Evolutionary conservation across 352 stramenopile genomes (phyloP), one percentile per base, ranked within the genome.

Genomic region (Phytopythium montanum): DNA sequence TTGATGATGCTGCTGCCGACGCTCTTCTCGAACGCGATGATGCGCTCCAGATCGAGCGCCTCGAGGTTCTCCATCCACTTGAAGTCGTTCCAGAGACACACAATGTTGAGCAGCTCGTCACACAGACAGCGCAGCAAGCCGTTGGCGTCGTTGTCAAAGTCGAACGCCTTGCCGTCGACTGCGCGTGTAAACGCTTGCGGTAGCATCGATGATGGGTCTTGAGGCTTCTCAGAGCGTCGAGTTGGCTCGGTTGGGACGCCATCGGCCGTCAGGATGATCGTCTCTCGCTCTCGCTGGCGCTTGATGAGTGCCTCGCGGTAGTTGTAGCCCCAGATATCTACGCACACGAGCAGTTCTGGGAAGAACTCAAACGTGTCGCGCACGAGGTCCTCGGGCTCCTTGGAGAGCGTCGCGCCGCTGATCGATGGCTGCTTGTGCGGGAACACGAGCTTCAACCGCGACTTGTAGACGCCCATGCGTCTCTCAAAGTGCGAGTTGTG

Each of bases 21-120:
- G 16, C 84, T 66, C 0, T 61, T 54, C 63, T 92, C 80, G n/a
- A 92, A 92, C 38, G 68, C 61, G 2, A 85, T 38, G 2, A 92
- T 76, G 2, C 76, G 66, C 29, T 85, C 78, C 8, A 84, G 52
- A 10, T 71, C 65, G 25, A 87, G 46, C 10, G 54, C 60, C 41
- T 83, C 64, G 3, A 90, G 59, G 52, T 79, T 75, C 33, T 90
- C 76, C 1, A 73, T 75, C 79, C 80, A 90, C 39, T 88, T 83
- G 56, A 92, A 88, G 61, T 92, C 80, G 49, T 90, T 90, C 82
- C 82, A 92, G 21, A 88, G 48, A 45, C 76, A 90, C 26, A 92
- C 76, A 29, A 92, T 83, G 19, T 78, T 85, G 5, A 90, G 56
- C 23, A 92, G 60, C 52, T 92, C 79, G 53, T 92, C 82, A 45